Conservation (phyloP, 352 stramenopile species). For the Pythium dissotocum region DNA sequence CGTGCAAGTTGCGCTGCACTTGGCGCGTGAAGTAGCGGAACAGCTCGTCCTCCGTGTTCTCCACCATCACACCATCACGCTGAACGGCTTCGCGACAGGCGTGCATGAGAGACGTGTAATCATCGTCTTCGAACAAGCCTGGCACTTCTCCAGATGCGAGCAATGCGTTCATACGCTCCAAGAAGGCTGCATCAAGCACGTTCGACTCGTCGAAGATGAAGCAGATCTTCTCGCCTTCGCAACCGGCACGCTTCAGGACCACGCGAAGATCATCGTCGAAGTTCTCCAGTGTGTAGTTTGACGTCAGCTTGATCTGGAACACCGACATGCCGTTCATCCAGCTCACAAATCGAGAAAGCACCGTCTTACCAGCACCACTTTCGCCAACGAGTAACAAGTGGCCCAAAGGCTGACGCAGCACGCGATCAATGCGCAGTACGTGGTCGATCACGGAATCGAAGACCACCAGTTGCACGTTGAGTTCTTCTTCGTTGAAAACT, state of each 20-base stretch:
- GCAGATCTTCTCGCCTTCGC: conserved; percentile 98
- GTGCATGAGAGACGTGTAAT: conserved; percentile 97
- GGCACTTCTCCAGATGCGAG: conserved; percentile 99
- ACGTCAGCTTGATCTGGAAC: conserved; percentile 99
- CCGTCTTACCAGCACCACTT: conserved; percentile 98
- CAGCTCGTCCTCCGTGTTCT: conserved; percentile 94
- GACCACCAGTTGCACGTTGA: conserved; percentile 99
- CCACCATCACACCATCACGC: conserved; percentile 85
- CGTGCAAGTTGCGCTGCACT: conserved; percentile 99
- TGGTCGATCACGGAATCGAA: conserved; percentile 99
- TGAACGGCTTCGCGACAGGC: conserved; percentile 94
- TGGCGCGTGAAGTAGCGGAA: conserved; percentile 97
- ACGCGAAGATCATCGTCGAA: conserved; percentile 99
- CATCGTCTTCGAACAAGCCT: conserved; percentile 99
- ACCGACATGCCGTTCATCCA: conserved; percentile 99
- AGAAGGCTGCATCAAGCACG: conserved; percentile 96
- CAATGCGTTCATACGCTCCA: conserved; percentile 99
- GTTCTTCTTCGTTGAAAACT: conserved; percentile 99
- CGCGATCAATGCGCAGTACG: conserved; percentile 97
- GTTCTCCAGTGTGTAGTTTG: conserved; percentile 98
- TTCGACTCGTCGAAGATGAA: conserved; percentile 99
- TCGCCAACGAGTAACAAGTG: conserved; percentile 99
- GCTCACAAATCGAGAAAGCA: conserved; percentile 99
- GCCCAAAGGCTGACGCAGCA: conserved; percentile 98
- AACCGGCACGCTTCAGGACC: conserved; percentile 97